phyloP scores from a whole-genome alignment of 139 green algal species.

The Spirogloea muscicola region DNA sequence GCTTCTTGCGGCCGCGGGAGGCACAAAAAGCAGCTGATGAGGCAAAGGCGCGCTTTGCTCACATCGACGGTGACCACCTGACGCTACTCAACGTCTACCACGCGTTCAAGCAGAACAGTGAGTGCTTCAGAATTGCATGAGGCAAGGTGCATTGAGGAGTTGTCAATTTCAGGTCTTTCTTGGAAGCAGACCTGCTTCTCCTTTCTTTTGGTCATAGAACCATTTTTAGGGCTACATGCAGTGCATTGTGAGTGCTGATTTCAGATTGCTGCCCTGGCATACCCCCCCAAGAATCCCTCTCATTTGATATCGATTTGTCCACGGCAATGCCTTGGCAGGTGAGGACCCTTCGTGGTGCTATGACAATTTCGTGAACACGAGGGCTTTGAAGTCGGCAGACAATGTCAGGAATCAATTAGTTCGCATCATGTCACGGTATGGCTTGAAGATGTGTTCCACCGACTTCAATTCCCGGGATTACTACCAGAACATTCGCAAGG shows the following conservation, averaged over 20 bases:
- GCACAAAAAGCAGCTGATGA: conserved; percentile 85
- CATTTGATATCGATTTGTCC: too few species aligned
- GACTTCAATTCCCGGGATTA: conserved; percentile 78
- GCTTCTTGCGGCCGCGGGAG: conserved; percentile 90
- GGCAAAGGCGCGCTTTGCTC: conserved; percentile 88
- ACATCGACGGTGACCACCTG: conserved; percentile 97
- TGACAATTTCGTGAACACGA: conserved; percentile 92
- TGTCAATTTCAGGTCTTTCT: too few species aligned
- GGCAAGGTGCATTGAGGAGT: too few species aligned
- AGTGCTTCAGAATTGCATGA: too few species aligned
- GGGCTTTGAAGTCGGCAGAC: conserved; percentile 88
- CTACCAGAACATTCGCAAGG: conserved; percentile 98
- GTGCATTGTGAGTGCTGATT: too few species aligned
- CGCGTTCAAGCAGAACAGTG: conserved; percentile 87
- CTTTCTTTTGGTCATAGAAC: too few species aligned
- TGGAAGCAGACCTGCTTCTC: too few species aligned
- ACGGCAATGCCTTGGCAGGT: too few species aligned
- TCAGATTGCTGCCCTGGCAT: too few species aligned
- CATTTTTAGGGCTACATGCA: too few species aligned
- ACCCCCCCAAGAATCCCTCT: too few species aligned
- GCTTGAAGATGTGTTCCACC: conserved; percentile 72
- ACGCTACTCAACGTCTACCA: conserved; percentile 99
- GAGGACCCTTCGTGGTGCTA: conserved; percentile 80
- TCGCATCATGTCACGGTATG: conserved; percentile 49
- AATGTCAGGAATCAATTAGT: conserved; percentile 90